Conservation (phyloP, 1,284 basidiomycete species). For the Crucibulum parvulum region DNA sequence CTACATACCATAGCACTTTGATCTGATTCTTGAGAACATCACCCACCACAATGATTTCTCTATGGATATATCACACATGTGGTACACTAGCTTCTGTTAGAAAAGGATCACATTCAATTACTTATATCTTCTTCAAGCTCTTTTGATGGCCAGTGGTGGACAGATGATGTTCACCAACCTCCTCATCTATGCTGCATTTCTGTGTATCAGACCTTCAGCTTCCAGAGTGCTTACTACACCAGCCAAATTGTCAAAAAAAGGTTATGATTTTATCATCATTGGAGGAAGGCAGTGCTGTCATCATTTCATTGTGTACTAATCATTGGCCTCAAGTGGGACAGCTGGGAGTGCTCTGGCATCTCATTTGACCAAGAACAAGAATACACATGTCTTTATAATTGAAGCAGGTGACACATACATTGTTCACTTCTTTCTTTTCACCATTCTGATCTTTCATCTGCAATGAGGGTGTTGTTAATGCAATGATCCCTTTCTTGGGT, state of each 20-base stretch:
- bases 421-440: neutral
- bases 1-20: no score
- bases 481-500: slow-evolving; percentile 18
- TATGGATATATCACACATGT: no score
- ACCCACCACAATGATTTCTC: no score
- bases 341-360: slow-evolving; percentile 1
- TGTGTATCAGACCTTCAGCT: neutral
- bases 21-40: no score
- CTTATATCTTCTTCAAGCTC: no score
- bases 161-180: no score
- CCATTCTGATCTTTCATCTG: slow-evolving; percentile 9
- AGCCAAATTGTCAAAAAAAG: neutral
- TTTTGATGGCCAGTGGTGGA: no score
- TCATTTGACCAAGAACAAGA: neutral
- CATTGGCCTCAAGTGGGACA: neutral
- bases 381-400: neutral
- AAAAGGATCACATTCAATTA: no score
- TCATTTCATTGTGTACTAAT: neutral
- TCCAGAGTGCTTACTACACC: neutral
- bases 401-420: slow-evolving; percentile 1
- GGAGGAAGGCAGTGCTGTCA: neutral
- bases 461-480: slow-evolving; percentile 16
- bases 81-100: no score
- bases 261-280: slow-evolving; percentile 2
- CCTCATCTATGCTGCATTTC: neutral